A percentile compares a stretch with the other conserved stretches of the same genome.
Evolutionary conservation across 305 asterid species (phyloP).

Genomic region (Solanum hybrid): DNA sequence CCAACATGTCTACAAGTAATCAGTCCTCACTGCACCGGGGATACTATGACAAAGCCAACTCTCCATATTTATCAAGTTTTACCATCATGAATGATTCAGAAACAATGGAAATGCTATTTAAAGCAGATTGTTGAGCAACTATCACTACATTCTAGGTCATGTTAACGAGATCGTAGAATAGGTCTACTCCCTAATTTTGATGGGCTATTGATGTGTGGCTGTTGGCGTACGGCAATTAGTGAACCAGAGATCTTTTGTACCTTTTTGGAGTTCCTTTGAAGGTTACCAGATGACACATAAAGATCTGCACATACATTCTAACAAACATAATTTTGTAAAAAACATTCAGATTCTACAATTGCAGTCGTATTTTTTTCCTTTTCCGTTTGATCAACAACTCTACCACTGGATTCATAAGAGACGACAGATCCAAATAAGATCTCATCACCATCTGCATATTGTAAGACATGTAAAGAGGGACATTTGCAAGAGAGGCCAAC

Average conservation of each 20-base stretch:
- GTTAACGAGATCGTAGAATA: neutral
- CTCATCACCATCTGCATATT: neutral
- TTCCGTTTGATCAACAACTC: neutral
- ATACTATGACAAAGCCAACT: neutral
- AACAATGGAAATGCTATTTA: neutral
- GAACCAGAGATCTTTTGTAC: neutral
- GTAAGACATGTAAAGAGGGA: neutral
- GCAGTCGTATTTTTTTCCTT: neutral
- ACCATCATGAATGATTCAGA: neutral
- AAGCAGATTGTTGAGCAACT: neutral
- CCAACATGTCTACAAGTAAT: neutral
- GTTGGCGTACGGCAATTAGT: neutral
- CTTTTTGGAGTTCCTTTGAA: neutral
- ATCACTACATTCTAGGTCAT: neutral
- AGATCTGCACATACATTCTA: neutral
- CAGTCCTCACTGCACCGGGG: neutral
- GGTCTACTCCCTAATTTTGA: neutral
- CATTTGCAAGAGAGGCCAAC: neutral
- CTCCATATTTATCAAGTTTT: neutral
- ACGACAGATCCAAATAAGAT: neutral
- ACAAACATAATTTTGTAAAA: neutral
- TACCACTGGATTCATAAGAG: neutral
- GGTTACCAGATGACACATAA: neutral
- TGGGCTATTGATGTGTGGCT: neutral
- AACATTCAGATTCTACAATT: neutral